A percentile compares a stretch with the other conserved stretches of the same genome.
Evolutionary conservation across 2,329 filamentous ascomycete genomes (phyloP).

Genomic region (Penicillium digitatum): DNA sequence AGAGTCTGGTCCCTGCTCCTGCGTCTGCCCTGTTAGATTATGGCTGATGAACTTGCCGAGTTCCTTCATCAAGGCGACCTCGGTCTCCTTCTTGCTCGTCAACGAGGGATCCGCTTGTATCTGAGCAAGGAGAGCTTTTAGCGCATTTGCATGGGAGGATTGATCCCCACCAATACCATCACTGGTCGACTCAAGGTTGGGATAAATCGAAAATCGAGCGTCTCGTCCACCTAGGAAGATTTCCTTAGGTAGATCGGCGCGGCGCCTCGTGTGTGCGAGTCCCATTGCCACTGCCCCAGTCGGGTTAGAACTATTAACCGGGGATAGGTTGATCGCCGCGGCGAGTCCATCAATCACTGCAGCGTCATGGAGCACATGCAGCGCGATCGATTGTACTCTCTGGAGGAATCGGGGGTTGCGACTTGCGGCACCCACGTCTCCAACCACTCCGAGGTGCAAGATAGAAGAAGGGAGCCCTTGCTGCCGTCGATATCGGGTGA

Average conservation of each 20-base stretch:
- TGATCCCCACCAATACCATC: background rate
- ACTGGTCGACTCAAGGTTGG: background rate
- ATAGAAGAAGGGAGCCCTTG: conserved; percentile 21
- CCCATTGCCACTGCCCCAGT: background rate
- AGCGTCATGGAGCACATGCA: background rate
- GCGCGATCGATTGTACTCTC: conserved; percentile 6
- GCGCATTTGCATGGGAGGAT: background rate
- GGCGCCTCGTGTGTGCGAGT: background rate
- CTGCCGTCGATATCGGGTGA: conserved; percentile 24
- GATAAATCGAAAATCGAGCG: conserved; percentile 1
- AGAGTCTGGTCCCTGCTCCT: background rate
- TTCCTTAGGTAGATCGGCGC: background rate
- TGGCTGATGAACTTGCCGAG: conserved; percentile 2
- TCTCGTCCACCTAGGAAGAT: background rate
- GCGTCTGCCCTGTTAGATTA: conserved; percentile 2
- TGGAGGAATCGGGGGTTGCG: conserved; percentile 14
- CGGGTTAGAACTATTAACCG: background rate
- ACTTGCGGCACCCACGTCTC: conserved; percentile 25
- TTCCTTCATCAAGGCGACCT: background rate
- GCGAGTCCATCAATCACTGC: conserved; percentile 1
- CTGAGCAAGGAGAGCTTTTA: background rate
- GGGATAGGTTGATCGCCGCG: background rate
- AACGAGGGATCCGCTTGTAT: conserved; percentile 1
- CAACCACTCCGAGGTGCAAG: conserved; percentile 27
- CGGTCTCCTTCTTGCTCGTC: background rate